Percentiles rank a stretch among this genome's conserved stretches.
Evolutionary conservation across 2,329 filamentous ascomycete species (phyloP).

Genomic region (Neurospora sp.): DNA sequence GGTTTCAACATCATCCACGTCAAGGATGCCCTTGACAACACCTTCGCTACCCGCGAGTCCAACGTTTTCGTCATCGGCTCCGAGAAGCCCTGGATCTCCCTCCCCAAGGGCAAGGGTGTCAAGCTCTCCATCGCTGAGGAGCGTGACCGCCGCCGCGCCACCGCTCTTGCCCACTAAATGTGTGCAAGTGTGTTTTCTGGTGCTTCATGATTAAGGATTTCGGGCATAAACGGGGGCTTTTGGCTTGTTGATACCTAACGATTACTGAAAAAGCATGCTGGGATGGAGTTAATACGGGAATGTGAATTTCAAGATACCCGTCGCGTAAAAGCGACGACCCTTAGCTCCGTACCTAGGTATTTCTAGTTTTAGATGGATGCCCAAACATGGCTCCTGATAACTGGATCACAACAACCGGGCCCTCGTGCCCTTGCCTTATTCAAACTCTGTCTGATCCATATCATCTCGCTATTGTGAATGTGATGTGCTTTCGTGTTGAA

Average conservation of each 20-base stretch:
- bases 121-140: slow-evolving; percentile 99
- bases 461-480: neutral
- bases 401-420: slow-evolving; percentile 2
- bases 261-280: slow-evolving; percentile 7
- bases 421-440: neutral
- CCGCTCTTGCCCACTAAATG: slow-evolving; percentile 41
- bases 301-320: slow-evolving; percentile 7
- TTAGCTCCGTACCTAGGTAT: neutral
- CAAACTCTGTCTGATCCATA: neutral
- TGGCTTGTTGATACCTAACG: slow-evolving; percentile 16
- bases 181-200: neutral
- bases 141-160: slow-evolving; percentile 90
- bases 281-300: slow-evolving; percentile 21
- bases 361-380: neutral
- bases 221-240: slow-evolving; percentile 12
- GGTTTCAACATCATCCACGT: slow-evolving; percentile 99
- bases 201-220: slow-evolving; percentile 6
- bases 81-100: slow-evolving; percentile 98
- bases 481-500: neutral
- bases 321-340: neutral
- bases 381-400: neutral
- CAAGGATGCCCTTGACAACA: slow-evolving; percentile 99
- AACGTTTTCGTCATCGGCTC: slow-evolving; percentile 99
- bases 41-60: slow-evolving; percentile 96
- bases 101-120: slow-evolving; percentile 99